Evolutionary conservation across 495 filamentous ascomycete genomes (phyloP).

Genomic region (Trichoderma virens): DNA sequence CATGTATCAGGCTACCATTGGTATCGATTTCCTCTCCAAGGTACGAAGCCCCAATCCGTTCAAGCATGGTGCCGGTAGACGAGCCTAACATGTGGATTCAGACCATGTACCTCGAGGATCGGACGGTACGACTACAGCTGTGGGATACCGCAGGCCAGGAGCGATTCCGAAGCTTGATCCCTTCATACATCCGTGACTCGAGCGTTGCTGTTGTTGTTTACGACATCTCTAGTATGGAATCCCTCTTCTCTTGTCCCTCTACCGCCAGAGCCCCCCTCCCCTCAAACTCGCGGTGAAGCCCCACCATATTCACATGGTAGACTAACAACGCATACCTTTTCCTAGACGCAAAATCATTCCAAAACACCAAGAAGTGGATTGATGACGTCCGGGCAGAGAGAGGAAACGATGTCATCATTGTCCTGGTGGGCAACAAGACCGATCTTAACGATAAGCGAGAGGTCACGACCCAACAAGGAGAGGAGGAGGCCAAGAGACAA

Average conservation of each 20-base stretch:
- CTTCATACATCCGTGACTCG: slow-evolving; percentile 95
- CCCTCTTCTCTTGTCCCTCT: neutral
- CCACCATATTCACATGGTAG: neutral
- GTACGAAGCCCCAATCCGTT: slow-evolving; percentile 34
- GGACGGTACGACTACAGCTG: slow-evolving; percentile 92
- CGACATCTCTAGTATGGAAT: slow-evolving; percentile 74
- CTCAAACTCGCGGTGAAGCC: slow-evolving; percentile 13
- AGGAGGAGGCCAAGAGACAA: slow-evolving; percentile 97
- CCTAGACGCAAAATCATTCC: slow-evolving; percentile 79
- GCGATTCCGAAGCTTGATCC: slow-evolving; percentile 91
- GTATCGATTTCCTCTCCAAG: slow-evolving; percentile 99
- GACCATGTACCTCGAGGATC: slow-evolving; percentile 99
- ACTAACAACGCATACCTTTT: neutral
- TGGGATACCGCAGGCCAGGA: slow-evolving; percentile 99
- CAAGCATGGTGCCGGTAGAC: slow-evolving; percentile 10
- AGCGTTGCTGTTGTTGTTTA: slow-evolving; percentile 97
- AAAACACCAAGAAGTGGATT: slow-evolving; percentile 98
- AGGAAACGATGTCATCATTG: slow-evolving; percentile 97
- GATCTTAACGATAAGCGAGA: slow-evolving; percentile 96
- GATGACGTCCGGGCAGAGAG: slow-evolving; percentile 95
- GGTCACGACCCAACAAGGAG: slow-evolving; percentile 87
- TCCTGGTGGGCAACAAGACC: slow-evolving; percentile 97
- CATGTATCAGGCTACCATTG: slow-evolving; percentile 98
- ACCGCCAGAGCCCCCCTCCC: slow-evolving; percentile 10
- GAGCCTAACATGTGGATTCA: slow-evolving; percentile 30